Conservation (phyloP, 2,329 filamentous ascomycete species). For the Aspergillus phoenicis region DNA sequence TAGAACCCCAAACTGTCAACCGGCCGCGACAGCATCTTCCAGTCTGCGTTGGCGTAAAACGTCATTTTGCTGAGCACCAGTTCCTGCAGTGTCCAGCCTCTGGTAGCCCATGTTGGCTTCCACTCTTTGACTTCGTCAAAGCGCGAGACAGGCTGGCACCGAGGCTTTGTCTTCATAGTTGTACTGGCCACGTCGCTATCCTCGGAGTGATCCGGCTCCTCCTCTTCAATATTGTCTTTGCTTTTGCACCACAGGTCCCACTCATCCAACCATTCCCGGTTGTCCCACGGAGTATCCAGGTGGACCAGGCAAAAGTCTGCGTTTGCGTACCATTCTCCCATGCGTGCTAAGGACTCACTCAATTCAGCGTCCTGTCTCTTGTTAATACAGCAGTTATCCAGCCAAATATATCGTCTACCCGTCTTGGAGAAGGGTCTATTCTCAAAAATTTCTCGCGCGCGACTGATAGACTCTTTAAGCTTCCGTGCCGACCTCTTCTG, state of each 20-base stretch:
- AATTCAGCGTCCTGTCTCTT: constrained; percentile 24
- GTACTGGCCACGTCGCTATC: not conserved
- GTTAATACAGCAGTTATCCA: constrained; percentile 30
- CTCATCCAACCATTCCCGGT: constrained; percentile 12
- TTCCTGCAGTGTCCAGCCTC: constrained; percentile 29
- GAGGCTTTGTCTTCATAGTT: not conserved
- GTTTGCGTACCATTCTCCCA: constrained; percentile 27
- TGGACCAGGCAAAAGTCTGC: constrained; percentile 26
- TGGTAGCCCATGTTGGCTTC: constrained; percentile 21
- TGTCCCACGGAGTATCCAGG: constrained; percentile 14
- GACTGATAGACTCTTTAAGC: constrained; percentile 7
- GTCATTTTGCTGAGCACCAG: constrained; percentile 37
- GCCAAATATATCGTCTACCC: constrained; percentile 25
- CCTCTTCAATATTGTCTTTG: not conserved
- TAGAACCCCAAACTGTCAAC: constrained; percentile 35
- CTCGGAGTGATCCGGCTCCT: not conserved
- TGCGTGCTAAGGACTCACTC: constrained; percentile 25
- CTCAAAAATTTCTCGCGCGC: constrained; percentile 15
- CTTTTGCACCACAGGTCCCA: constrained; percentile 5
- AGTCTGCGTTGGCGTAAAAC: constrained; percentile 38
- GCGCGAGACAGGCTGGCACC: not conserved
- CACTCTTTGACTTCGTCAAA: not conserved
- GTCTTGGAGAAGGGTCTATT: constrained; percentile 8
- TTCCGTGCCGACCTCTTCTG: constrained; percentile 14
- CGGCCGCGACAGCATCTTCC: constrained; percentile 30